A percentile compares a stretch with the other conserved stretches of the same genome.
phyloP scores from a whole-genome alignment of 208 protist genomes.

The Phytomonas sp. region DNA sequence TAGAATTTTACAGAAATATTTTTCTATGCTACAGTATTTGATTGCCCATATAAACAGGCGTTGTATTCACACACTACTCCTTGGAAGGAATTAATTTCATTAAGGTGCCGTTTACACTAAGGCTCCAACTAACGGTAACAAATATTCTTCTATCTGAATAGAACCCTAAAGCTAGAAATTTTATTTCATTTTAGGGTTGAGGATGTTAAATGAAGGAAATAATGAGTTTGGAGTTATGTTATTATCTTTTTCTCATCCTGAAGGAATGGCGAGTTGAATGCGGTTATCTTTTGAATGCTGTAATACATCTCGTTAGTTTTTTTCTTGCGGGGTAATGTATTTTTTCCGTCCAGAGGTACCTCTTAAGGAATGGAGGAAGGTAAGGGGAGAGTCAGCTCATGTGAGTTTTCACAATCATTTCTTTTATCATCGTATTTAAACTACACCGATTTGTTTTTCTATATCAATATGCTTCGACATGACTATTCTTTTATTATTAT shows the following conservation, averaged over 20 bases:
- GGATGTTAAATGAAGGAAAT: slow-evolving; percentile 5
- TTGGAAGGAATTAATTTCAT: not conserved
- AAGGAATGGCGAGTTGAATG: too few relatives aligned
- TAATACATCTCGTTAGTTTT: slow-evolving; percentile 9
- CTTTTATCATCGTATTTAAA: not conserved
- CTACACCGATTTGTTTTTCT: not conserved
- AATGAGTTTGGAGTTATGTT: not conserved
- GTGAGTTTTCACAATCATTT: not conserved
- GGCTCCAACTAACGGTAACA: not conserved
- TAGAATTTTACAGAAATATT: not conserved
- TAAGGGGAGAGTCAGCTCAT: not conserved
- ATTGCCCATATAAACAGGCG: not conserved
- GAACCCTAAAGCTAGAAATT: not conserved
- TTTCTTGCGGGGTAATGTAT: not conserved
- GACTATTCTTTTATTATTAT: not conserved
- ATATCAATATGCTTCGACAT: not conserved
- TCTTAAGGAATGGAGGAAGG: not conserved
- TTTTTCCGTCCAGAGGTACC: not conserved
- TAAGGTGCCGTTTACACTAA: not conserved
- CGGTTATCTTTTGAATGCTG: not conserved
- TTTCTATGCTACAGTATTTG: not conserved
- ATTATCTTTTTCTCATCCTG: not conserved
- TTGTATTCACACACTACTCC: not conserved
- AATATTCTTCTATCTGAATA: not conserved
- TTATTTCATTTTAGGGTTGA: not conserved